Conservation (phyloP, 1,284 basidiomycete genomes). For the Tranzscheliella williamsii region DNA sequence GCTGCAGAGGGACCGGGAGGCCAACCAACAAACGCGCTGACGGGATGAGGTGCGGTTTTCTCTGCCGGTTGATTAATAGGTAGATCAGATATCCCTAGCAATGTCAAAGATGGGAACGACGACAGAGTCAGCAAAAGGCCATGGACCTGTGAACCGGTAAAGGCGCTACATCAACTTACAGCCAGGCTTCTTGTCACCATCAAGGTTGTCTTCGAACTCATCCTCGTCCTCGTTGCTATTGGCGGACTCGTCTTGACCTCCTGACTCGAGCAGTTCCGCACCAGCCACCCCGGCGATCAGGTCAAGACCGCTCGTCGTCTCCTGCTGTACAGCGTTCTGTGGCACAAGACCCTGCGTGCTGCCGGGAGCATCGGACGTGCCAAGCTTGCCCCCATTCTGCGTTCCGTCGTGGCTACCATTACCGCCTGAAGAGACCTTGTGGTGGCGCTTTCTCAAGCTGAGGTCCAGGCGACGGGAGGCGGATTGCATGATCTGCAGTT, state of each 20-base stretch:
- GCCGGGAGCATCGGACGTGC: neutral
- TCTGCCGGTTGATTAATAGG: slow-evolving; percentile 39
- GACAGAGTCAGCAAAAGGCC: neutral
- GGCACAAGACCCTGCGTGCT: slow-evolving; percentile 6
- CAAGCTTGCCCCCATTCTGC: slow-evolving; percentile 2
- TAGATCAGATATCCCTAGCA: slow-evolving; percentile 38
- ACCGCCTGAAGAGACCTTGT: slow-evolving; percentile 2
- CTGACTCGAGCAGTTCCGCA: slow-evolving; percentile 23
- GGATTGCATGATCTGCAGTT: slow-evolving; percentile 41
- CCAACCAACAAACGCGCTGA: slow-evolving; percentile 35
- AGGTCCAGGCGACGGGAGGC: slow-evolving; percentile 33
- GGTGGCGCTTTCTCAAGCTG: slow-evolving; percentile 25
- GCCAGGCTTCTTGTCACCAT: slow-evolving; percentile 17
- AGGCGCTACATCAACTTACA: slow-evolving; percentile 12
- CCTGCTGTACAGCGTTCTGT: too few species aligned
- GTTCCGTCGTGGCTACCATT: neutral
- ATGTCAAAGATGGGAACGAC: too few species aligned
- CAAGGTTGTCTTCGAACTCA: slow-evolving; percentile 23
- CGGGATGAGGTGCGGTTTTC: slow-evolving; percentile 34
- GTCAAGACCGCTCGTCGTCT: slow-evolving; percentile 32
- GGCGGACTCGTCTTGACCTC: slow-evolving; percentile 13
- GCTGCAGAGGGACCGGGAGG: slow-evolving; percentile 8
- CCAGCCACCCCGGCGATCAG: slow-evolving; percentile 36
- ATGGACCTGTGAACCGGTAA: neutral
- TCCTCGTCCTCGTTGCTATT: slow-evolving; percentile 30